phyloP scores from a whole-genome alignment of 495 filamentous ascomycete species.

The Neurospora sp. region DNA sequence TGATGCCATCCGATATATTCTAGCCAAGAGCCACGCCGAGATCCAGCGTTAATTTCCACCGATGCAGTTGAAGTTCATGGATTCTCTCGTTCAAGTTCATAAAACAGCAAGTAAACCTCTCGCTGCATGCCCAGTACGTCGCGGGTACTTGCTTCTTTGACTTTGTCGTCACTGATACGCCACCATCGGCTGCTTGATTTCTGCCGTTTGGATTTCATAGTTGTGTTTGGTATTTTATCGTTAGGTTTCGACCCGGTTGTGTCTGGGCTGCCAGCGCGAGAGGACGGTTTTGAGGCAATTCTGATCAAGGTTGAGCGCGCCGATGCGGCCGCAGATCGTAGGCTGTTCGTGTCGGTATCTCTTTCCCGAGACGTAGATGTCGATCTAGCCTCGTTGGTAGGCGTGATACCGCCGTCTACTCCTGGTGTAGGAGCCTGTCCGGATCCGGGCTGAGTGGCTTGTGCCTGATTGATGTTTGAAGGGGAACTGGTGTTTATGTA shows the following conservation, averaged over 20 bases:
- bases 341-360: slow-evolving; percentile 28
- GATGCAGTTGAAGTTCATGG: neutral
- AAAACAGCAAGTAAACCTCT: slow-evolving; percentile 94
- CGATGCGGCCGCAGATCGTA: slow-evolving; percentile 34
- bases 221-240: neutral
- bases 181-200: slow-evolving; percentile 79
- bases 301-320: slow-evolving; percentile 31
- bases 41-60: neutral
- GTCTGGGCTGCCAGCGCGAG: slow-evolving; percentile 5
- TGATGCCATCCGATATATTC: neutral
- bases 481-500: slow-evolving; percentile 31
- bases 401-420: slow-evolving; percentile 21
- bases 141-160: slow-evolving; percentile 83
- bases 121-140: slow-evolving; percentile 90
- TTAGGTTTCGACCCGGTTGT: neutral
- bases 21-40: neutral
- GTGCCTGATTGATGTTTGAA: slow-evolving; percentile 14
- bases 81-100: slow-evolving; percentile 55
- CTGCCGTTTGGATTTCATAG: slow-evolving; percentile 36
- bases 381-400: slow-evolving; percentile 29
- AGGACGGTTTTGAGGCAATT: slow-evolving; percentile 20
- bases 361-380: slow-evolving; percentile 8
- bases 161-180: slow-evolving; percentile 95
- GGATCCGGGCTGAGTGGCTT: slow-evolving; percentile 32
- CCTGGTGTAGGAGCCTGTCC: slow-evolving; percentile 15